Percentiles rank a stretch among this genome's conserved stretches.
Conservation (phyloP, 768 basidiomycete genomes). For the Suillus americanus region DNA sequence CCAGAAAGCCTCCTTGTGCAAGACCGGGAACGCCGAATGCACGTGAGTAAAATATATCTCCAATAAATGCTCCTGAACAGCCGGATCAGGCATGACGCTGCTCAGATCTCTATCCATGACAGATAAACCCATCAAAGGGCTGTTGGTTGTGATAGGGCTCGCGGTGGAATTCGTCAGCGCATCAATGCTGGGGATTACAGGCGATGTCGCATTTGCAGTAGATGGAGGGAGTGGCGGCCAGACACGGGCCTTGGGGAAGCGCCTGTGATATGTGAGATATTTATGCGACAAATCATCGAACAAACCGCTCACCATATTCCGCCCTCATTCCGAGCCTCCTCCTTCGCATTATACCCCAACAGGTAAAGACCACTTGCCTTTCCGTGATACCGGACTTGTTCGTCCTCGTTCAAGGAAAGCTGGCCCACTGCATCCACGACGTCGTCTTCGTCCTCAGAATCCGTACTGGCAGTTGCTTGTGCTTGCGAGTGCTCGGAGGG, state of each 20-base stretch:
- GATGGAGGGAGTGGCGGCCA: constrained; percentile 64
- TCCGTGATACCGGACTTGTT: constrained; percentile 84
- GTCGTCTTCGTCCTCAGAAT: constrained; percentile 41
- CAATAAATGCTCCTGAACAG: constrained; percentile 66
- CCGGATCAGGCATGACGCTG: constrained; percentile 51
- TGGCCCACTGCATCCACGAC: constrained; percentile 78
- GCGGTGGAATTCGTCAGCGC: constrained; percentile 11
- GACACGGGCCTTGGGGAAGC: constrained; percentile 85
- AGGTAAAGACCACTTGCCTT: constrained; percentile 82
- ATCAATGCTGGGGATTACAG: constrained; percentile 4
- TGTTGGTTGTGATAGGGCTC: constrained; percentile 9
- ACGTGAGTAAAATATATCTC: constrained; percentile 81
- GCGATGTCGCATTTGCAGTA: constrained; percentile 24
- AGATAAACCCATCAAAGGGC: constrained; percentile 21
- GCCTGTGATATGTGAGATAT: constrained; percentile 44
- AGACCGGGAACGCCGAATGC: constrained; percentile 74
- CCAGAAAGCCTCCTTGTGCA: constrained; percentile 71
- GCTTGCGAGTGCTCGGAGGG: constrained; percentile 12
- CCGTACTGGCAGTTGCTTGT: constrained; percentile 28
- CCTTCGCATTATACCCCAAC: constrained; percentile 57
- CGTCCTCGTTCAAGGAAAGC: constrained; percentile 84
- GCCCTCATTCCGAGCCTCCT: constrained; percentile 68
- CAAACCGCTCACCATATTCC: constrained; percentile 65
- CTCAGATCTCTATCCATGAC: constrained; percentile 37
- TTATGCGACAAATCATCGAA: constrained; percentile 9